Percentiles rank a stretch among this genome's conserved stretches.
Conservation (phyloP, 495 filamentous ascomycete genomes). For the Mytilinidion resinicola region DNA sequence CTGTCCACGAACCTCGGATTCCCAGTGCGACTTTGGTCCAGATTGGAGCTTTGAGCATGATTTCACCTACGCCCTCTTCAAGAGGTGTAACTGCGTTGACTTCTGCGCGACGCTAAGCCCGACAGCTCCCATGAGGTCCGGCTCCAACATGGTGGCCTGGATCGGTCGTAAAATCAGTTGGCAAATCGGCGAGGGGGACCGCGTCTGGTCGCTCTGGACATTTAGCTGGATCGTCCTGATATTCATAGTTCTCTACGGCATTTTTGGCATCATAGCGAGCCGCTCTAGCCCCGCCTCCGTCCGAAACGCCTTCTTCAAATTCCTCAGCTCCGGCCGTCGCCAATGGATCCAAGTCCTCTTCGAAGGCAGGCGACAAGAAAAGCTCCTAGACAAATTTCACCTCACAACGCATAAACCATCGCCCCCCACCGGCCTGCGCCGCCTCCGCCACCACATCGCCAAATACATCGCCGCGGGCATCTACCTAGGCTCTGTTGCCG, state of each 20-base stretch:
- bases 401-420: not conserved
- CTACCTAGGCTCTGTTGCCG: not conserved
- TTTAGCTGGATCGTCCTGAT: not conserved
- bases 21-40: not conserved
- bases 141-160: not conserved
- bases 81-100: not conserved
- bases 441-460: not conserved
- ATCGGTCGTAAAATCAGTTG: not conserved
- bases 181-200: not conserved
- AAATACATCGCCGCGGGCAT: not conserved
- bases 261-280: not conserved
- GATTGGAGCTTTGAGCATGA: not conserved
- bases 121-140: not conserved
- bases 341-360: not conserved
- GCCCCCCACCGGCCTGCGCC: not conserved
- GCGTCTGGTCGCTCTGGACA: not conserved
- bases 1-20: not conserved
- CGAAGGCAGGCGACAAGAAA: not conserved
- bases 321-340: not conserved
- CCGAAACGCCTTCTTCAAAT: not conserved
- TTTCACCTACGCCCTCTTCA: not conserved
- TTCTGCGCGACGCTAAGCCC: constrained; percentile 3
- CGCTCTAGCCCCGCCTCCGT: not conserved
- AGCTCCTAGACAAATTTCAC: not conserved
- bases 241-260: not conserved